Conservation (phyloP, 805 yeast species). For the Zygosaccharomyces bisporus region DNA sequence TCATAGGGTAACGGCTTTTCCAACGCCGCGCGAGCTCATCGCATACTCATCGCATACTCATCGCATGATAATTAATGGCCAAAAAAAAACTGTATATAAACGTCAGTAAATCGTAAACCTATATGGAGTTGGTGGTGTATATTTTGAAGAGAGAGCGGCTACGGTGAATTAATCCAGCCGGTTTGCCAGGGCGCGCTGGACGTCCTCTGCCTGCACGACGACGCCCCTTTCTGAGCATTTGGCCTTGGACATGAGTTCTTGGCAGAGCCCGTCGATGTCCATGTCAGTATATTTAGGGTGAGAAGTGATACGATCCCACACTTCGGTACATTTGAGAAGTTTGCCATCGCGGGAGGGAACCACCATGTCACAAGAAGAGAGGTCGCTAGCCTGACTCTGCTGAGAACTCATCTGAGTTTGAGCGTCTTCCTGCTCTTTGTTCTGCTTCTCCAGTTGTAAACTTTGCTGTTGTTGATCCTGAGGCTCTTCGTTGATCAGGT, state of each 20-base stretch:
- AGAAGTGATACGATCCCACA: slow-evolving; percentile 93
- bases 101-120: slow-evolving; percentile 1
- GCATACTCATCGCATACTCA: too few species aligned
- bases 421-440: slow-evolving; percentile 7
- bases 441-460: not conserved
- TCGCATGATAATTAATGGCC: not conserved
- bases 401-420: not conserved
- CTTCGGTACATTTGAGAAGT: slow-evolving; percentile 75
- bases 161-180: slow-evolving; percentile 18
- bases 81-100: not conserved
- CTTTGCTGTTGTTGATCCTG: not conserved
- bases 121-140: slow-evolving; percentile 1
- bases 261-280: slow-evolving; percentile 91
- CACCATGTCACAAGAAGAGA: slow-evolving; percentile 36
- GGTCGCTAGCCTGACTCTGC: not conserved
- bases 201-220: slow-evolving; percentile 77
- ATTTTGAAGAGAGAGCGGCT: not conserved
- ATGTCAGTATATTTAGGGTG: slow-evolving; percentile 92
- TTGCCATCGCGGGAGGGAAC: slow-evolving; percentile 68
- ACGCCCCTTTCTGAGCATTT: slow-evolving; percentile 93
- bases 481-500: slow-evolving; percentile 4
- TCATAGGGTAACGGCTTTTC: not conserved
- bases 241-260: slow-evolving; percentile 85
- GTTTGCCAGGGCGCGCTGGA: slow-evolving; percentile 47
- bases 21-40: not conserved